A percentile compares a stretch with the other conserved stretches of the same genome.
Evolutionary conservation across 2,329 filamentous ascomycete species (phyloP).

Genomic region (Ophidiomyces ophidiicola): DNA sequence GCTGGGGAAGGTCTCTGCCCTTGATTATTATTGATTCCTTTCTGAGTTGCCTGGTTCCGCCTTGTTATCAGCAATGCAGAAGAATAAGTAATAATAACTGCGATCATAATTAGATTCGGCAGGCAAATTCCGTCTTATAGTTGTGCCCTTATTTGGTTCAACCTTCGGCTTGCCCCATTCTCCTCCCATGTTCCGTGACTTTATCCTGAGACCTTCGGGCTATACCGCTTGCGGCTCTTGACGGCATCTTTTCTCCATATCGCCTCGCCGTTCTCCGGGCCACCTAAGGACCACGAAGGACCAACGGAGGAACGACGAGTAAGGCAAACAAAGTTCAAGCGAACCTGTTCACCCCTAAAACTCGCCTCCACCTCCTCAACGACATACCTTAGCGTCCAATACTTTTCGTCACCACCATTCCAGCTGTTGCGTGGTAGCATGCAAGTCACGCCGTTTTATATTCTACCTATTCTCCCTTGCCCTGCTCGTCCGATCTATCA

Average conservation of each 20-base stretch:
- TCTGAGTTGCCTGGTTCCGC: conserved; percentile 11
- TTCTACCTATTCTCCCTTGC: background rate
- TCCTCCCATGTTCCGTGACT: conserved; percentile 2
- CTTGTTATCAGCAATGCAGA: conserved; percentile 1
- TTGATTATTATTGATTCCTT: conserved; percentile 6
- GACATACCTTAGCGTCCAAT: too few relatives aligned
- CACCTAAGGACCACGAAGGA: too few relatives aligned
- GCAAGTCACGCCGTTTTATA: background rate
- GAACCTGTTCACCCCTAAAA: background rate
- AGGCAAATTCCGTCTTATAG: background rate
- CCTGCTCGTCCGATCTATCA: background rate
- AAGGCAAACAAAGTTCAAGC: too few relatives aligned
- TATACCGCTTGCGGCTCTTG: conserved; percentile 9
- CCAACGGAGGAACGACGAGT: too few relatives aligned
- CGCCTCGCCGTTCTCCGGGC: conserved; percentile 7
- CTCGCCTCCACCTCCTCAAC: conserved; percentile 11
- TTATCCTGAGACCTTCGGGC: background rate
- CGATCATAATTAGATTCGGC: too few relatives aligned
- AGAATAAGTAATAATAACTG: background rate
- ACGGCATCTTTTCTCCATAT: conserved; percentile 7
- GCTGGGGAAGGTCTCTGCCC: background rate
- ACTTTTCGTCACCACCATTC: too few relatives aligned
- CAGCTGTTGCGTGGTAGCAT: conserved; percentile 6
- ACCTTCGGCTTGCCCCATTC: background rate
- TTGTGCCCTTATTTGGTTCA: background rate